phyloP scores from a whole-genome alignment of 306 rosid species.

The Fagus sylvatica region DNA sequence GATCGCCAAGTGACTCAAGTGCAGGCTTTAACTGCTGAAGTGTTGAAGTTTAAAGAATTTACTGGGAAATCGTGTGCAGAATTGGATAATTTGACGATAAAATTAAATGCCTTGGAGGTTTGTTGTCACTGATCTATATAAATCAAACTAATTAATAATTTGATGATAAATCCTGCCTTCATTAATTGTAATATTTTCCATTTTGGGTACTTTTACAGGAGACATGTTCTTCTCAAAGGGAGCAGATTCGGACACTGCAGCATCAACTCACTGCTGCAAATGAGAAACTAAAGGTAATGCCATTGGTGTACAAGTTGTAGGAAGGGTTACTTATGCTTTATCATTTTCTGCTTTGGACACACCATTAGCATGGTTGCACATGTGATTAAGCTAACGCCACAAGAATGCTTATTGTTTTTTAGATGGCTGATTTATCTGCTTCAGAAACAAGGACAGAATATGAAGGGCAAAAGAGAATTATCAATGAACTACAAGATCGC shows the following conservation, averaged over 20 bases:
- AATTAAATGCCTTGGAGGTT: slow-evolving; percentile 77
- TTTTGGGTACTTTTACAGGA: slow-evolving; percentile 44
- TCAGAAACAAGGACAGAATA: slow-evolving; percentile 54
- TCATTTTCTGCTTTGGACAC: background rate
- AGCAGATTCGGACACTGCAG: slow-evolving; percentile 52
- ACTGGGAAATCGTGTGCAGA: slow-evolving; percentile 47
- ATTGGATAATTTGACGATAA: slow-evolving; percentile 59
- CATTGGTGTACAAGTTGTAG: slow-evolving; percentile 5
- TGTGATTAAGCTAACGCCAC: slow-evolving; percentile 11
- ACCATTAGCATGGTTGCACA: background rate
- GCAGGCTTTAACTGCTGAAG: slow-evolving; percentile 51
- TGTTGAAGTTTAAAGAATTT: slow-evolving; percentile 48
- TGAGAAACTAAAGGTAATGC: slow-evolving; percentile 67
- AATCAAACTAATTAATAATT: background rate
- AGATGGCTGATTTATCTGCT: slow-evolving; percentile 67
- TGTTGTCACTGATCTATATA: background rate
- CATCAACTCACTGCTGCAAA: slow-evolving; percentile 55
- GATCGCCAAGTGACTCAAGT: slow-evolving; percentile 55
- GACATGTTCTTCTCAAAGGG: slow-evolving; percentile 72
- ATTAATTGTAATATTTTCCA: background rate
- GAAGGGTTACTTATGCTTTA: background rate
- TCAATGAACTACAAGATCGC: slow-evolving; percentile 55
- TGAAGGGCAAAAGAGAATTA: slow-evolving; percentile 61
- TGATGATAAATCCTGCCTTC: background rate
- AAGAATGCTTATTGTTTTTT: slow-evolving; percentile 4